A percentile compares a stretch with the other conserved stretches of the same genome.
These are phyloP conservation scores for Cladophialophora immunda DNA, from an alignment of 2,329 filamentous ascomycete genomes.

Conservation along the genomic window DNA sequence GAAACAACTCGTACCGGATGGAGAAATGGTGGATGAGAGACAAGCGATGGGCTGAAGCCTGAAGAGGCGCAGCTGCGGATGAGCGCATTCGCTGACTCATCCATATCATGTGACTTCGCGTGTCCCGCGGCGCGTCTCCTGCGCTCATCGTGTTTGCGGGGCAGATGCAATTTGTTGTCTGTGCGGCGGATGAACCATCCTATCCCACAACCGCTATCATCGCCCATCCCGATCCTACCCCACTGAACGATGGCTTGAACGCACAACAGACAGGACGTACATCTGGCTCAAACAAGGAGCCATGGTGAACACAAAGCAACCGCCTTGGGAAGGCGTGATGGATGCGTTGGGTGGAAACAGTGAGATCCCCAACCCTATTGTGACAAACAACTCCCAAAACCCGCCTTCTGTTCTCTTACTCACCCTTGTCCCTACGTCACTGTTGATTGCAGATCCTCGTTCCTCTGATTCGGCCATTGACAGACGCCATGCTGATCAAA, in stretches of 20 bases:
- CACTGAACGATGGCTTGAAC: not conserved
- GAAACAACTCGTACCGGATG: not conserved
- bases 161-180: not conserved
- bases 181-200: not conserved
- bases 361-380: slow-evolving; percentile 7
- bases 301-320: not conserved
- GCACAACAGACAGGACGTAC: not conserved
- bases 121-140: not conserved
- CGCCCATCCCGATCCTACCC: not conserved
- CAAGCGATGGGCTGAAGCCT: not conserved
- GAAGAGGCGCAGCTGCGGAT: not conserved
- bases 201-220: not conserved
- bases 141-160: not conserved
- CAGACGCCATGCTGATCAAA: slow-evolving; percentile 19
- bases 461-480: not conserved
- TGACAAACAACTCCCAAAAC: too few relatives aligned
- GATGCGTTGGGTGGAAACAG: slow-evolving; percentile 7
- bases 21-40: not conserved
- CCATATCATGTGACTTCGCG: not conserved
- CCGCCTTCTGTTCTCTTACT: not conserved
- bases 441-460: not conserved
- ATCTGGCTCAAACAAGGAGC: not conserved
- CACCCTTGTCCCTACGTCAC: not conserved
- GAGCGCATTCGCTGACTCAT: not conserved
- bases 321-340: not conserved